Conservation (phyloP, 495 filamentous ascomycete genomes). For the Penicillium daleae region DNA sequence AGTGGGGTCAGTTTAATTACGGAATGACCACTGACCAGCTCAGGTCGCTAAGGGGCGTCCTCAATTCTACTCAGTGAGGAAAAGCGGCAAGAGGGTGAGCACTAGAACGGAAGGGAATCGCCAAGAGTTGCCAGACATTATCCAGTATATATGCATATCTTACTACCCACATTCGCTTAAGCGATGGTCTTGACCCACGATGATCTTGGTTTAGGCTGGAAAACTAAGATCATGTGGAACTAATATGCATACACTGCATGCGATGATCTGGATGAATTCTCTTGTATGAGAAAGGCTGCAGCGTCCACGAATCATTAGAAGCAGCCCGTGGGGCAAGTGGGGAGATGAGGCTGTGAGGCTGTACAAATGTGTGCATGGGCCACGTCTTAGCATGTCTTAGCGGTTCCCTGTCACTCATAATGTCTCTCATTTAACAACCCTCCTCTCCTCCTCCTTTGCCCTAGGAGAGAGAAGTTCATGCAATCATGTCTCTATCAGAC, state of each 20-base stretch:
- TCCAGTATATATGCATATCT: neutral
- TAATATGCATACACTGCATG: too few species aligned
- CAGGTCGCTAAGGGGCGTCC: neutral
- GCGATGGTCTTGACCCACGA: too few species aligned
- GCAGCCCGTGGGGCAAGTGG: too few species aligned
- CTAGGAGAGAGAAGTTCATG: neutral
- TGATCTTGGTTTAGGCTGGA: too few species aligned
- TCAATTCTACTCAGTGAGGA: constrained; percentile 9
- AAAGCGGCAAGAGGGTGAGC: constrained; percentile 7
- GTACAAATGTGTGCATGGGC: neutral
- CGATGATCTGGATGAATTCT: too few species aligned
- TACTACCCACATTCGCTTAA: too few species aligned
- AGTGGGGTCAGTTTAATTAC: too few species aligned
- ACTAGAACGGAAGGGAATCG: constrained; percentile 1
- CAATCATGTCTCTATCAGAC: neutral
- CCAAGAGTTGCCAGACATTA: neutral
- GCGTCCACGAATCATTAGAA: too few species aligned
- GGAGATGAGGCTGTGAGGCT: too few species aligned
- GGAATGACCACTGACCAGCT: too few species aligned
- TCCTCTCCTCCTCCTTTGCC: neutral
- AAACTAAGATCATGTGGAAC: too few species aligned
- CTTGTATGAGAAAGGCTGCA: too few species aligned
- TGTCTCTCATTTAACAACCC: neutral
- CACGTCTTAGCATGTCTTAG: neutral
- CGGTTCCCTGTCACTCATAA: neutral